Conservation (phyloP, 345 rosid species). For the Trapa bicornis region DNA sequence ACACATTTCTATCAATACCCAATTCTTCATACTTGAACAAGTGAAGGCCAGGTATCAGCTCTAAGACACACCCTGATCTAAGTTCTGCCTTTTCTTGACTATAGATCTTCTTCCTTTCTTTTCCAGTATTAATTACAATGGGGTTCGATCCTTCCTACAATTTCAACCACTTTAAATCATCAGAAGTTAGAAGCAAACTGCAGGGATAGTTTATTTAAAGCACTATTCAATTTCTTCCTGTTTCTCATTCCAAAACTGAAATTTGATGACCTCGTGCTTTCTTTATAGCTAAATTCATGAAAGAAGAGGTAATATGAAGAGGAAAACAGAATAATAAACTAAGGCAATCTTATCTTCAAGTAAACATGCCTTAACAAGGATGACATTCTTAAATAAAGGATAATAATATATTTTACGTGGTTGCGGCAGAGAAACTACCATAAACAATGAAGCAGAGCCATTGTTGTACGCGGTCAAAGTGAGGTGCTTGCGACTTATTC, state of each 20-base stretch:
- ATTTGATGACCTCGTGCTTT: too few relatives aligned
- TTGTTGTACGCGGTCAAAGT: constrained; percentile 30
- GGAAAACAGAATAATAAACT: not conserved
- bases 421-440: constrained; percentile 22
- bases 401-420: not conserved
- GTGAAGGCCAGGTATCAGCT: constrained; percentile 76
- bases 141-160: constrained; percentile 79
- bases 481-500: constrained; percentile 86
- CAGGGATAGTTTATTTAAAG: not conserved
- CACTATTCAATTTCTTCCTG: not conserved
- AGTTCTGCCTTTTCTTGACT: constrained; percentile 33
- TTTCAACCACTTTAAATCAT: not conserved
- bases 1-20: constrained; percentile 11
- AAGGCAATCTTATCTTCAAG: not conserved
- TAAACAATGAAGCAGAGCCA: constrained; percentile 43
- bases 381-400: too few relatives aligned
- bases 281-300: not conserved
- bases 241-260: not conserved
- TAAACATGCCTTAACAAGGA: too few relatives aligned
- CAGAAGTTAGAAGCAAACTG: not conserved
- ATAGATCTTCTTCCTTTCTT: constrained; percentile 41
- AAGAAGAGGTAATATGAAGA: not conserved
- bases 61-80: constrained; percentile 47
- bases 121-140: constrained; percentile 51
- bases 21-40: constrained; percentile 40